These are phyloP conservation scores for Hirsutella rhossiliensis DNA, from an alignment of 2,329 filamentous ascomycete species.

Conservation along the genomic window DNA sequence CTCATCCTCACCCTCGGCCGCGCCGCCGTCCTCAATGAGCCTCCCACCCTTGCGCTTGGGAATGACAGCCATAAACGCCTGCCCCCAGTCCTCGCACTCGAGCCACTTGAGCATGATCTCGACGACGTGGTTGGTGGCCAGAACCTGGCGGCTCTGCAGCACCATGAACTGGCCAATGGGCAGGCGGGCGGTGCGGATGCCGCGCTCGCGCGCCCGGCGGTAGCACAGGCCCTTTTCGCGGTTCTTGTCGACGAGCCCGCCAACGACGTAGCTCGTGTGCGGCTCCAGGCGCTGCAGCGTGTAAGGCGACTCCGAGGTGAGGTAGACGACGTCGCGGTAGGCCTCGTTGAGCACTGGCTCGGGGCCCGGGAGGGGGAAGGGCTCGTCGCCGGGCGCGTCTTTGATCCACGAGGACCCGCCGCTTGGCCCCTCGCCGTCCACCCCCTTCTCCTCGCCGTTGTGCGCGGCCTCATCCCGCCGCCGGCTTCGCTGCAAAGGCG, in stretches of 20 bases:
- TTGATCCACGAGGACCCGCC: slow-evolving; percentile 16
- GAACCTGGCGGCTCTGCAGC: slow-evolving; percentile 74
- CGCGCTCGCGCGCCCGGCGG: slow-evolving; percentile 59
- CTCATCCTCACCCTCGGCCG: slow-evolving; percentile 15
- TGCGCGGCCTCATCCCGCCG: slow-evolving; percentile 8
- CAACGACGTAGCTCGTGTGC: slow-evolving; percentile 84
- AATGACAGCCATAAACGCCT: slow-evolving; percentile 79
- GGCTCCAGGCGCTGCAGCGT: slow-evolving; percentile 75
- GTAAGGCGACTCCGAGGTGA: slow-evolving; percentile 83
- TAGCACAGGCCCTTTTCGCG: slow-evolving; percentile 92
- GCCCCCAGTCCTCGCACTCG: slow-evolving; percentile 80
- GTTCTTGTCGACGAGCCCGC: slow-evolving; percentile 92
- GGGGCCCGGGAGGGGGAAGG: slow-evolving; percentile 20
- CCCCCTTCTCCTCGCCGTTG: slow-evolving; percentile 10
- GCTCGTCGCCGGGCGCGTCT: slow-evolving; percentile 18
- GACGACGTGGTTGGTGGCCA: slow-evolving; percentile 90
- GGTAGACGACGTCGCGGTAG: slow-evolving; percentile 56
- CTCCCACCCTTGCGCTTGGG: slow-evolving; percentile 79
- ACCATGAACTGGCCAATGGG: slow-evolving; percentile 93
- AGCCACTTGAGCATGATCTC: slow-evolving; percentile 96
- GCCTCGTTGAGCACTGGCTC: slow-evolving; percentile 19
- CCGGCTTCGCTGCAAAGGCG: slow-evolving; percentile 34
- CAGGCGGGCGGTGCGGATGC: slow-evolving; percentile 77
- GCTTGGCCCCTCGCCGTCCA: slow-evolving; percentile 17
- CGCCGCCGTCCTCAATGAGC: slow-evolving; percentile 33